A percentile compares a stretch with the other conserved stretches of the same genome.
These are phyloP conservation scores for Parsonsia alboflavescens DNA, from an alignment of 257 asterid genomes.

Conservation along the genomic window DNA sequence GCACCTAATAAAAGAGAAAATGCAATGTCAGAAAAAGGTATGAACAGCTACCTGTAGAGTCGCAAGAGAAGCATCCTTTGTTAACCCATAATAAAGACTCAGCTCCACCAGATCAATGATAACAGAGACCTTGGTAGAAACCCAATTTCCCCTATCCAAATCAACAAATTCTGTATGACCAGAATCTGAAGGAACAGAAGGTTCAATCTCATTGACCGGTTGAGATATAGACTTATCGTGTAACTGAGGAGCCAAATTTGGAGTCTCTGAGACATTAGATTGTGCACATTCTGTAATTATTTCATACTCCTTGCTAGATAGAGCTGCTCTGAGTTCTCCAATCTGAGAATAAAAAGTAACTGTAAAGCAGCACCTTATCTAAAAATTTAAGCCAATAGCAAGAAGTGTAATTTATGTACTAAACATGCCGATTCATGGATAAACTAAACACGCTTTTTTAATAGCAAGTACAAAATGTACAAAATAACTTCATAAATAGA, in stretches of 20 bases:
- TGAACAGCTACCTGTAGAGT: slow-evolving; percentile 62
- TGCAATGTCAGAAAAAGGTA: slow-evolving; percentile 6
- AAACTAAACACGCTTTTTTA: background rate
- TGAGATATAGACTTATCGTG: slow-evolving; percentile 42
- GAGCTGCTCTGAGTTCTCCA: slow-evolving; percentile 86
- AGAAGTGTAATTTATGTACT: background rate
- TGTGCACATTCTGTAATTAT: slow-evolving; percentile 84
- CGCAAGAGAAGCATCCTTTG: slow-evolving; percentile 91
- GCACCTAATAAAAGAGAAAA: background rate
- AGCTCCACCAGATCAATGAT: slow-evolving; percentile 72
- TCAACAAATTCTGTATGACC: slow-evolving; percentile 44
- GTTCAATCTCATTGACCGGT: slow-evolving; percentile 39
- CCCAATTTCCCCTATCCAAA: slow-evolving; percentile 43
- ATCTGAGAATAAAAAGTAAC: slow-evolving; percentile 39
- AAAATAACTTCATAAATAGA: background rate
- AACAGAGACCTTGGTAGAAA: slow-evolving; percentile 62
- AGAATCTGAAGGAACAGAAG: slow-evolving; percentile 31
- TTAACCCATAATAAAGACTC: slow-evolving; percentile 71
- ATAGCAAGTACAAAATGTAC: background rate
- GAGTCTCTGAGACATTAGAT: slow-evolving; percentile 79
- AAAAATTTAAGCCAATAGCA: background rate
- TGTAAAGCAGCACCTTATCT: background rate
- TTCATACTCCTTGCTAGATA: slow-evolving; percentile 89
- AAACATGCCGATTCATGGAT: background rate
- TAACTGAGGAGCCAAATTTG: slow-evolving; percentile 60